Evolutionary conservation across 495 filamentous ascomycete species (phyloP).

Genomic region (Penicillium argentinense): DNA sequence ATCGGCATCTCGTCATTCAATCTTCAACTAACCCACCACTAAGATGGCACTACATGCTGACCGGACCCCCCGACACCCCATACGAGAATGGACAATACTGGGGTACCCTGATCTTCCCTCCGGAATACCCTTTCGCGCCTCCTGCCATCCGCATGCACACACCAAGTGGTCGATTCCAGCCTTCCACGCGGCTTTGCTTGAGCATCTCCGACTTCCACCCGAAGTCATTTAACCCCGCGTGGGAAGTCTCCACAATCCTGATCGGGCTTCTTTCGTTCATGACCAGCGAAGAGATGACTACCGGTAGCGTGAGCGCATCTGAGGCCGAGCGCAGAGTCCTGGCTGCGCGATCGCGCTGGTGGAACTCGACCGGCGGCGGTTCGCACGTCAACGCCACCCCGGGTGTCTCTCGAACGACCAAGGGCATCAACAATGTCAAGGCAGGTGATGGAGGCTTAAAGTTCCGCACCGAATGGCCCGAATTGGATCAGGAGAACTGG

Average conservation of each 20-base stretch:
- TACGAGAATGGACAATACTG: constrained; percentile 97
- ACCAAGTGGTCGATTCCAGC: constrained; percentile 91
- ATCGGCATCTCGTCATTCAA: too few relatives aligned
- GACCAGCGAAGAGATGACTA: constrained; percentile 99
- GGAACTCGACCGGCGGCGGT: constrained; percentile 97
- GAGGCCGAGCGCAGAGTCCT: constrained; percentile 76
- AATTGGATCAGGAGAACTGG: constrained; percentile 89
- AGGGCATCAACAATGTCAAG: constrained; percentile 66
- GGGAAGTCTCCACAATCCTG: constrained; percentile 95
- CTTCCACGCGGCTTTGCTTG: constrained; percentile 86
- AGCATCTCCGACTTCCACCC: constrained; percentile 97
- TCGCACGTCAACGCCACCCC: constrained; percentile 55
- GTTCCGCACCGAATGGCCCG: constrained; percentile 87
- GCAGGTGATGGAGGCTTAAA: constrained; percentile 90
- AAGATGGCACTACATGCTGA: constrained; percentile 98
- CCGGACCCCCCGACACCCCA: constrained; percentile 89
- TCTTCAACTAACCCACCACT: constrained; percentile 11
- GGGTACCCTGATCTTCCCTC: constrained; percentile 93
- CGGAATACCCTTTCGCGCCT: constrained; percentile 95
- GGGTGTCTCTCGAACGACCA: constrained; percentile 44
- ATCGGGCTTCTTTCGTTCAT: constrained; percentile 95
- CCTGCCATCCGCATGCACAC: constrained; percentile 99
- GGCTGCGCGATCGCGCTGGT: constrained; percentile 83
- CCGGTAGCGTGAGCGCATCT: constrained; percentile 79
- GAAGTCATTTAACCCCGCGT: constrained; percentile 97